These are phyloP conservation scores for Pachysandra terminalis DNA, from an alignment of 164 flowering plant genomes.

Conservation along the genomic window DNA sequence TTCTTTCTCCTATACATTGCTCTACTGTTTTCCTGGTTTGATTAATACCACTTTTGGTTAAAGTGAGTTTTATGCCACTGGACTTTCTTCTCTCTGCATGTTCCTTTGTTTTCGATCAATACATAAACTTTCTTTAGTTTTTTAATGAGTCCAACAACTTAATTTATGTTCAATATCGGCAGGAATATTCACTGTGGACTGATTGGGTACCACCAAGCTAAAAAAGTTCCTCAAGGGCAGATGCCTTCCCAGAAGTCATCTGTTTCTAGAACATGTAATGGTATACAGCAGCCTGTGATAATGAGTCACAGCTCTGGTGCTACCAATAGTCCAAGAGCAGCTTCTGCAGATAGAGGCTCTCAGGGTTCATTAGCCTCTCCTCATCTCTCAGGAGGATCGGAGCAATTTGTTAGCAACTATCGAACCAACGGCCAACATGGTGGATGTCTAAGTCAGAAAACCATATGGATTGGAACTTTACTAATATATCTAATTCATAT, in stretches of 20 bases:
- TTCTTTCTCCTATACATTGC: background rate
- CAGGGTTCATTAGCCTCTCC: conserved; percentile 1
- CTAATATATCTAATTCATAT: background rate
- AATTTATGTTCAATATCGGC: conserved; percentile 9
- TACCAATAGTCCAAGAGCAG: conserved; percentile 12
- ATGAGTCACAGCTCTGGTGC: conserved; percentile 19
- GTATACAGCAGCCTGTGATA: conserved; percentile 22
- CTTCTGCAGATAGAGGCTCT: conserved; percentile 9
- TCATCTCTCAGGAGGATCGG: conserved; percentile 16
- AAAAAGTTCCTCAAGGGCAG: conserved; percentile 19
- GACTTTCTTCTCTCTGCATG: background rate
- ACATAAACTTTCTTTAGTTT: background rate
- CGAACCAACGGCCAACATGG: conserved; percentile 20
- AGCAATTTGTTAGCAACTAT: conserved; percentile 10
- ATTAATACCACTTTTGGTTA: background rate
- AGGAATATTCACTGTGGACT: conserved; percentile 68
- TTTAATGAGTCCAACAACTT: background rate
- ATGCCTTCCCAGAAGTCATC: conserved; percentile 7
- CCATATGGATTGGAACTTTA: background rate
- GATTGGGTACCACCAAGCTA: conserved; percentile 45
- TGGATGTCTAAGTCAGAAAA: background rate
- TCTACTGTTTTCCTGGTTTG: background rate
- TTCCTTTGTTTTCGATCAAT: background rate
- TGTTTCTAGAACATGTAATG: conserved; percentile 8
- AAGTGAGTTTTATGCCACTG: background rate